These are phyloP conservation scores for Austroboletus rostrupii DNA, from an alignment of 1,284 basidiomycete genomes.

Conservation along the genomic window DNA sequence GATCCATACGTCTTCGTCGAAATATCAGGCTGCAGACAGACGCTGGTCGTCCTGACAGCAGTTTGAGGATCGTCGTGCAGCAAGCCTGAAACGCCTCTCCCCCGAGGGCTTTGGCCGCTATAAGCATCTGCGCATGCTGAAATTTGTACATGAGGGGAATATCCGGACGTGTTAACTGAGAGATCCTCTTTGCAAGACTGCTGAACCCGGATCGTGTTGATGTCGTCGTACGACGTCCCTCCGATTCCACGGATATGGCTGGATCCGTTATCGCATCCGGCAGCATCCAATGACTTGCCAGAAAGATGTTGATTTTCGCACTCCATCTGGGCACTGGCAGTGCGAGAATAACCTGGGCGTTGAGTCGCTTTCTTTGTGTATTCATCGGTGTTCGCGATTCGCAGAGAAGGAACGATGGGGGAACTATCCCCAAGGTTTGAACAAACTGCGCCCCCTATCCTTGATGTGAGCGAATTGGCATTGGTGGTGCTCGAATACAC, in stretches of 20 bases:
- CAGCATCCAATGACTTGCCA: constrained; percentile 7
- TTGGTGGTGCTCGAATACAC: neutral
- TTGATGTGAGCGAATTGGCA: neutral
- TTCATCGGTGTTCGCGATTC: neutral
- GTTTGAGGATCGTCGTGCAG: neutral
- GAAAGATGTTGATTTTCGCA: neutral
- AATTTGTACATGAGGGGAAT: neutral
- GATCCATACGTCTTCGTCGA: neutral
- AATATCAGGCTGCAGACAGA: neutral
- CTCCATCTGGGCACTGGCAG: neutral
- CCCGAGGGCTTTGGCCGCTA: neutral
- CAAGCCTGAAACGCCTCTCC: neutral
- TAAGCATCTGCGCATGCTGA: constrained; percentile 1
- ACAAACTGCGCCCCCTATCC: neutral
- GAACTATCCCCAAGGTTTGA: neutral
- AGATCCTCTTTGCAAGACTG: neutral
- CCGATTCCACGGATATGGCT: neutral
- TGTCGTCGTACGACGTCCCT: neutral
- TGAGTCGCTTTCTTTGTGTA: neutral
- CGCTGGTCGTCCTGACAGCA: neutral
- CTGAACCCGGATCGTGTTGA: neutral
- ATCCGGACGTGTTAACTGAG: neutral
- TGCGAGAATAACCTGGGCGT: neutral
- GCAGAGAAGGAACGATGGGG: neutral
- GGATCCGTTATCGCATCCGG: neutral